These are phyloP conservation scores for Mucor lusitanicus DNA, from an alignment of 371 early-diverging fungal genomes.

Conservation along the genomic window DNA sequence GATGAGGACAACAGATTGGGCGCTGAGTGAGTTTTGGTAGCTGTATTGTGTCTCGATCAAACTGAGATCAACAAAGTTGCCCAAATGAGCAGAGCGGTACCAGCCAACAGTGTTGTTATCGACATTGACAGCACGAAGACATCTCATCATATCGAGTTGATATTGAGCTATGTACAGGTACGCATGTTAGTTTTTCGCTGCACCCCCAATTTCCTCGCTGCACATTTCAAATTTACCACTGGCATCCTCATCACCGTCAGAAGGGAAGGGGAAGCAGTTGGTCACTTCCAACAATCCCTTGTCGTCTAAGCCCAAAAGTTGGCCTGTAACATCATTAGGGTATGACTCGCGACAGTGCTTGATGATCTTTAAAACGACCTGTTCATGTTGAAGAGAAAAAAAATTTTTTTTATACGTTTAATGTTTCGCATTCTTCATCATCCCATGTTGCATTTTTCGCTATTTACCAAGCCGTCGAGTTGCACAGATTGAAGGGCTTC, in stretches of 20 bases:
- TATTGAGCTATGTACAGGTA: slow-evolving; percentile 67
- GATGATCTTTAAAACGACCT: slow-evolving; percentile 92
- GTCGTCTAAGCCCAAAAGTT: slow-evolving; percentile 85
- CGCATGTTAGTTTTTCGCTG: background rate
- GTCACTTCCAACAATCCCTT: slow-evolving; percentile 88
- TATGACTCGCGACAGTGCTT: slow-evolving; percentile 90
- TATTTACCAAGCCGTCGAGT: slow-evolving; percentile 34
- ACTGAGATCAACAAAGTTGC: slow-evolving; percentile 87
- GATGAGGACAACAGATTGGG: slow-evolving; percentile 87
- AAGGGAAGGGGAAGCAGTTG: slow-evolving; percentile 87
- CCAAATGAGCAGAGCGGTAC: slow-evolving; percentile 91
- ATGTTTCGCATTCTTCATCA: background rate
- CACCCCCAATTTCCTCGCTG: background rate
- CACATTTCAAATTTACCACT: slow-evolving; percentile 33
- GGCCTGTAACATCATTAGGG: slow-evolving; percentile 87
- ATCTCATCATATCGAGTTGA: slow-evolving; percentile 92
- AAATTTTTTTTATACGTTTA: background rate
- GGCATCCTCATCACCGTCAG: slow-evolving; percentile 50
- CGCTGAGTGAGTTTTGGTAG: slow-evolving; percentile 85
- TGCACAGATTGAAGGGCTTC: slow-evolving; percentile 30
- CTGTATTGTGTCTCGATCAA: slow-evolving; percentile 90
- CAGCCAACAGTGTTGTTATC: slow-evolving; percentile 97
- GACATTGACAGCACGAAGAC: slow-evolving; percentile 90
- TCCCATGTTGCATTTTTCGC: background rate
- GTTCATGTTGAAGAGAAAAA: background rate